phyloP scores from a whole-genome alignment of 768 basidiomycete species.

The Auricularia sp. region DNA sequence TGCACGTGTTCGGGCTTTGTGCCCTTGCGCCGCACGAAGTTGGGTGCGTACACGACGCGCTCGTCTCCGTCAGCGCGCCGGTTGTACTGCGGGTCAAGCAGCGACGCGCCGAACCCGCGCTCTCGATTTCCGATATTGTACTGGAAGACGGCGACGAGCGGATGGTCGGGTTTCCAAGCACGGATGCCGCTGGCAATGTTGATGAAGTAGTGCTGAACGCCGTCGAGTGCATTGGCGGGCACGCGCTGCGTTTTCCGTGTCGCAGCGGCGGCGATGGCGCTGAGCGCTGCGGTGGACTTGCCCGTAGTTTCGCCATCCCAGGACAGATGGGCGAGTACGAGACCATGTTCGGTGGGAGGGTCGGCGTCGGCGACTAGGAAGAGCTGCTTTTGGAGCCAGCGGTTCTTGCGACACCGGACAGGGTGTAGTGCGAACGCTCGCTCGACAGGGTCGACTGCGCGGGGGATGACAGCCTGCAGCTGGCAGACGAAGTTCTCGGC shows the following conservation, averaged over 20 bases:
- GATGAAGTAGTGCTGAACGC: background rate
- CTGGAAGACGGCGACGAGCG: background rate
- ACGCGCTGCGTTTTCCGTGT: background rate
- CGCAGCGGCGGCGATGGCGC: too few species aligned
- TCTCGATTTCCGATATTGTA: background rate
- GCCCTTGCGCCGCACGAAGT: background rate
- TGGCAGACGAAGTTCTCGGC: background rate
- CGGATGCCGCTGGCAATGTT: background rate
- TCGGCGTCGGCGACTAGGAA: background rate
- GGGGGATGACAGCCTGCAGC: background rate
- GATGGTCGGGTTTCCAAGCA: background rate
- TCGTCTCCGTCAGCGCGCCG: background rate
- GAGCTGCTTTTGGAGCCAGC: background rate
- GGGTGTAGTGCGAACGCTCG: background rate
- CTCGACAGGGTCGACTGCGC: background rate
- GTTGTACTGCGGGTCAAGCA: background rate
- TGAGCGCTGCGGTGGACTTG: background rate
- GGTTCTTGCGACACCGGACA: background rate
- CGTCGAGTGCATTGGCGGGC: background rate
- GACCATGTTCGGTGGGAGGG: background rate
- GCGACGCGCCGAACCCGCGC: background rate
- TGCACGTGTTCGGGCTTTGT: background rate
- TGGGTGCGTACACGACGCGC: background rate
- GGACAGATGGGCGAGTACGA: background rate
- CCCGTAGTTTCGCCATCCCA: background rate